Conservation (phyloP, 2,329 filamentous ascomycete species). For the Meredithiella fracta region DNA sequence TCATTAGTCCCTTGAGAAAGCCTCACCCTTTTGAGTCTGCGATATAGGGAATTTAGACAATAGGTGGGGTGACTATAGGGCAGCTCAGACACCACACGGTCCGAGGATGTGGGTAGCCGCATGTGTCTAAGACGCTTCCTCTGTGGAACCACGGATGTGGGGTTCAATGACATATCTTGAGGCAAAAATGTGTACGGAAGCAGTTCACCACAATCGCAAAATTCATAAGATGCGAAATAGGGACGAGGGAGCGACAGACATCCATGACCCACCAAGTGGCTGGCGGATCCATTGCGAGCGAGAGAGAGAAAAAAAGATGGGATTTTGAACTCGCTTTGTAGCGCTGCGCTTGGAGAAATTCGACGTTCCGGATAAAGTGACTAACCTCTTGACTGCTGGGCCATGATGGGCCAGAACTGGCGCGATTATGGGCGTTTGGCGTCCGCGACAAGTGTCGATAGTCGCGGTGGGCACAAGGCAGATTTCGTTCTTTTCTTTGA, state of each 20-base stretch:
- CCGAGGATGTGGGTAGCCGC: neutral
- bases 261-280: too few relatives aligned
- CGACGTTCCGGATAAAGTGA: neutral
- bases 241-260: too few relatives aligned
- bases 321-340: neutral
- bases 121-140: neutral
- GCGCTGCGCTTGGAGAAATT: neutral
- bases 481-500: neutral
- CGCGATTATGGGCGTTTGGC: constrained; percentile 1
- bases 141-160: neutral
- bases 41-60: too few relatives aligned
- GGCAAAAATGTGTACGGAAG: neutral
- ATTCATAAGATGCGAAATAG: too few relatives aligned
- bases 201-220: neutral
- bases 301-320: neutral
- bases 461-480: neutral
- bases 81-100: neutral
- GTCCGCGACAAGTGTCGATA: neutral
- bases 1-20: too few relatives aligned
- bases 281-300: neutral
- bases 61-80: neutral
- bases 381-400: neutral
- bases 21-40: too few relatives aligned
- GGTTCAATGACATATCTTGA: neutral
- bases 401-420: constrained; percentile 1